Conservation (phyloP, 306 rosid genomes). For the Quercus variabilis region DNA sequence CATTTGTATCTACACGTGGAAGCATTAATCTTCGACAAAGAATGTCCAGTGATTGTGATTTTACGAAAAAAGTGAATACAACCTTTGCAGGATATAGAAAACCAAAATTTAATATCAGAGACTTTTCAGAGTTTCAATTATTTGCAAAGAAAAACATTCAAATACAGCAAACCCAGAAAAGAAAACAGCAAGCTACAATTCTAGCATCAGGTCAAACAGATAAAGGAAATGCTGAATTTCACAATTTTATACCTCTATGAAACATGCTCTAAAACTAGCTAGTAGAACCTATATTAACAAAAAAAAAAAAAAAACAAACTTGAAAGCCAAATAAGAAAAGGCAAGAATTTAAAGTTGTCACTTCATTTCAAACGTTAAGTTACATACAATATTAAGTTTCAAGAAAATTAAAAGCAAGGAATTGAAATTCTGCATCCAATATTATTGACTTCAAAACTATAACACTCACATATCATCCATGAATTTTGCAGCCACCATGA, state of each 20-base stretch:
- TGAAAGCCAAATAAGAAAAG: not conserved
- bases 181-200: not conserved
- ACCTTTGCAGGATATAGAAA: slow-evolving; percentile 2
- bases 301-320: not conserved
- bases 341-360: not conserved
- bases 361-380: too few relatives aligned
- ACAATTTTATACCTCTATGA: not conserved
- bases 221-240: not conserved
- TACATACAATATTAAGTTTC: too few relatives aligned
- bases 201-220: too few relatives aligned
- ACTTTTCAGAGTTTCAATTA: not conserved
- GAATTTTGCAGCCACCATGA: slow-evolving; percentile 91
- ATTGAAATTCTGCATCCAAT: too few relatives aligned
- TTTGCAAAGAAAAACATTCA: not conserved
- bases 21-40: slow-evolving; percentile 11
- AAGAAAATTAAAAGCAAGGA: too few relatives aligned
- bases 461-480: slow-evolving; percentile 92
- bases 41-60: not conserved
- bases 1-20: slow-evolving; percentile 33
- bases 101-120: slow-evolving; percentile 17
- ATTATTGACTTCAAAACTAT: not conserved
- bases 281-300: not conserved
- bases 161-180: not conserved
- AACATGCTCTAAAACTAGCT: not conserved
- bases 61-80: not conserved